phyloP scores from a whole-genome alignment of 345 rosid genomes.

The Pugionium dolabratum region DNA sequence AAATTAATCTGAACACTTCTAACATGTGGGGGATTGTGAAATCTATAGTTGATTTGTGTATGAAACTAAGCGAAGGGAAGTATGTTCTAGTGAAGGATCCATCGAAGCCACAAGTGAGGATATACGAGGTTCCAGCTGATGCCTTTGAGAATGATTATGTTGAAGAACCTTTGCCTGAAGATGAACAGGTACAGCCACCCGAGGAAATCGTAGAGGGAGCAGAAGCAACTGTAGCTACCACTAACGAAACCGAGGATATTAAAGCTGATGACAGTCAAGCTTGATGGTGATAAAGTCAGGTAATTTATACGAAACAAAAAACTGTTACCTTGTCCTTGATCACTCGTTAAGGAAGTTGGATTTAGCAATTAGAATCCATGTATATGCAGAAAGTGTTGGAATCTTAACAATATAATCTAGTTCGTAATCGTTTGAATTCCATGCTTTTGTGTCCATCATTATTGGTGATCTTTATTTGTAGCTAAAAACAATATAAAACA shows the following conservation, averaged over 20 bases:
- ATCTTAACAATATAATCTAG: no score
- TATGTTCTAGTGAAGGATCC: slow-evolving; percentile 95
- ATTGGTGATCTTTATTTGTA: no score
- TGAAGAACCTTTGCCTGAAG: slow-evolving; percentile 75
- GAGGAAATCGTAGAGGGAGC: slow-evolving; percentile 54
- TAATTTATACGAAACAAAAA: slow-evolving; percentile 1
- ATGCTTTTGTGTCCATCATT: no score
- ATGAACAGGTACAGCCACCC: slow-evolving; percentile 64
- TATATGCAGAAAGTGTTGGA: no score
- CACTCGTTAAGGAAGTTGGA: background rate
- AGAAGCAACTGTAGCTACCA: slow-evolving; percentile 45
- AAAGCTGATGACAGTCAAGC: slow-evolving; percentile 46
- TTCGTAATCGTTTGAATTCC: no score
- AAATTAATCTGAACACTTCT: slow-evolving; percentile 77
- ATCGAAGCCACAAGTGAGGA: slow-evolving; percentile 88
- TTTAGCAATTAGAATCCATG: no score
- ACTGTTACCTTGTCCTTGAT: background rate
- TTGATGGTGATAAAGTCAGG: slow-evolving; percentile 46
- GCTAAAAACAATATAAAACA: background rate
- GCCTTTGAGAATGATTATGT: slow-evolving; percentile 97
- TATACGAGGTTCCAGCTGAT: slow-evolving; percentile 94
- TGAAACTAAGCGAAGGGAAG: slow-evolving; percentile 53
- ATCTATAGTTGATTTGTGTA: slow-evolving; percentile 87
- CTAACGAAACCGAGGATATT: slow-evolving; percentile 57
- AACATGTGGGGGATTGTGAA: slow-evolving; percentile 99